phyloP scores from a whole-genome alignment of 2,329 filamentous ascomycete species.

The Epichloe baconii region DNA sequence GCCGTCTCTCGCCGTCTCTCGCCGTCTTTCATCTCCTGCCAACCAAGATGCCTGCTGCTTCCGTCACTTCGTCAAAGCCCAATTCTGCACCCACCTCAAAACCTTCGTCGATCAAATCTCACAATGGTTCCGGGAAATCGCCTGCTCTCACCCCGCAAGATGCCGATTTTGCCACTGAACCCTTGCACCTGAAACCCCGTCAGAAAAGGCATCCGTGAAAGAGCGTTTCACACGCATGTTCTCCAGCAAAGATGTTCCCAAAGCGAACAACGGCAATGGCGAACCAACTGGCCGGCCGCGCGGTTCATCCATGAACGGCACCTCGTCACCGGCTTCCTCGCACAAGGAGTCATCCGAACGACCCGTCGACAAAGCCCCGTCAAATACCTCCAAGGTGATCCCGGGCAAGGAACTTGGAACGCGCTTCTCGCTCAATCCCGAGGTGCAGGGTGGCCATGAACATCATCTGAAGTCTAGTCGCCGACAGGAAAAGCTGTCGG shows the following conservation, averaged over 20 bases:
- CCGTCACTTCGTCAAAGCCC: constrained; percentile 3
- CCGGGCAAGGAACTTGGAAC: constrained; percentile 25
- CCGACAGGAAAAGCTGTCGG: constrained; percentile 86
- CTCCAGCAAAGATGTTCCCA: constrained; percentile 39
- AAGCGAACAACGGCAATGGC: constrained; percentile 20
- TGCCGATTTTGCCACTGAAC: constrained; percentile 16
- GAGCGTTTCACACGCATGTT: constrained; percentile 54
- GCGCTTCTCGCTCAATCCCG: constrained; percentile 38
- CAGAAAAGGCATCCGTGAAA: constrained; percentile 49
- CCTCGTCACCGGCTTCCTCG: constrained; percentile 23
- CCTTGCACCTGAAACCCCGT: constrained; percentile 18
- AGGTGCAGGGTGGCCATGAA: constrained; percentile 58
- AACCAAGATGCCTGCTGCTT: constrained; percentile 4
- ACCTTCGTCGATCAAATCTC: constrained; percentile 18
- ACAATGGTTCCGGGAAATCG: constrained; percentile 28
- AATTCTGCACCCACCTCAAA: constrained; percentile 6
- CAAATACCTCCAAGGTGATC: constrained; percentile 17
- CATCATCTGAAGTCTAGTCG: constrained; percentile 83
- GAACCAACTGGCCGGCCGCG: constrained; percentile 22
- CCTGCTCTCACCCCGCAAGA: constrained; percentile 28
- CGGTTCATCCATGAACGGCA: constrained; percentile 21
- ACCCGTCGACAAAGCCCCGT: constrained; percentile 11
- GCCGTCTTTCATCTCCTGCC: background rate
- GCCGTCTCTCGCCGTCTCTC: background rate
- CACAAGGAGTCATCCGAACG: constrained; percentile 30